These are phyloP conservation scores for Bruguiera sexangula DNA, from an alignment of 345 rosid species.

Conservation along the genomic window DNA sequence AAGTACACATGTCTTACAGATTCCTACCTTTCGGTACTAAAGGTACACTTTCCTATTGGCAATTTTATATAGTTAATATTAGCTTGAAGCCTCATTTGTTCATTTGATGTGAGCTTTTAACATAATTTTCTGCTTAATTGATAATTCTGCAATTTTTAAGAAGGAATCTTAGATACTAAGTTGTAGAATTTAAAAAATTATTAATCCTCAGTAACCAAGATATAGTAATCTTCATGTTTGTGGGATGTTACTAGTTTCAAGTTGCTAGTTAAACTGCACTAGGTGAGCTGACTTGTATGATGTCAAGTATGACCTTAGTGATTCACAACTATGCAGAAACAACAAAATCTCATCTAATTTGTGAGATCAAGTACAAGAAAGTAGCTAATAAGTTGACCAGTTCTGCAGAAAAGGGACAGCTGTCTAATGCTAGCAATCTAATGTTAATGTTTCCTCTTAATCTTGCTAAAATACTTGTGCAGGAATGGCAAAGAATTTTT, in stretches of 20 bases:
- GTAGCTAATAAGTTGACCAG: no score
- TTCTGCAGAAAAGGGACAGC: no score
- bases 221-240: no score
- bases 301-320: neutral
- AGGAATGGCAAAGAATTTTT: neutral
- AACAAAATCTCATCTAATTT: no score
- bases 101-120: neutral
- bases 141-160: no score
- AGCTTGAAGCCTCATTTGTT: neutral
- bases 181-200: no score
- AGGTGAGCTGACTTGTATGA: neutral
- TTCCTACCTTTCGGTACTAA: conserved; percentile 69
- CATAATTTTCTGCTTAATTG: no score
- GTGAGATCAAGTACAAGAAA: no score
- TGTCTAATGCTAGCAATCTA: no score
- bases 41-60: conserved; percentile 34
- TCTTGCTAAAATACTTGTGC: neutral
- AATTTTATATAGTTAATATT: neutral
- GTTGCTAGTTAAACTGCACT: neutral
- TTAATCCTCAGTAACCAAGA: neutral
- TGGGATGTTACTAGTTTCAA: neutral
- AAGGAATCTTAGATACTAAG: no score
- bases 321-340: neutral
- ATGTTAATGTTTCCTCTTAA: no score
- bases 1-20: conserved; percentile 74